phyloP scores from a whole-genome alignment of 192 early-diverging fungal species.

The Coemansia sp. region DNA sequence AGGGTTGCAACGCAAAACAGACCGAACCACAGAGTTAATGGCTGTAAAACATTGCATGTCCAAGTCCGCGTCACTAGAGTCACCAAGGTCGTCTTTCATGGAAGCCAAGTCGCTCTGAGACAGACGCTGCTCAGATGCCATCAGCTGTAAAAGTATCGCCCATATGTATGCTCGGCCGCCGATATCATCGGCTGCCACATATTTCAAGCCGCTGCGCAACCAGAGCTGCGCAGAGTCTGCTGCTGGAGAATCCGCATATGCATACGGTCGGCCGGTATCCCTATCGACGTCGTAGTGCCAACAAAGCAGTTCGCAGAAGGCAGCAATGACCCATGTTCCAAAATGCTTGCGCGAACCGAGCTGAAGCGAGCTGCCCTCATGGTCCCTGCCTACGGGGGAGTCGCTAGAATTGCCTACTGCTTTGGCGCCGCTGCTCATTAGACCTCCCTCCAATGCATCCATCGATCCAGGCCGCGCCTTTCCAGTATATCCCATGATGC shows the following conservation, averaged over 20 bases:
- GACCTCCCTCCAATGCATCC: neutral
- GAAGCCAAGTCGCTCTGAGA: slow-evolving; percentile 10
- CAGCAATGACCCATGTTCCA: slow-evolving; percentile 1
- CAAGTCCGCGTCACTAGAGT: slow-evolving; percentile 1
- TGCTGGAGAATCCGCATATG: neutral
- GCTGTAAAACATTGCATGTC: slow-evolving; percentile 3
- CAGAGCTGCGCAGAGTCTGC: slow-evolving; percentile 15
- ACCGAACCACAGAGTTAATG: slow-evolving; percentile 19
- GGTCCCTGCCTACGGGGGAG: neutral
- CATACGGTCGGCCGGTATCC: neutral
- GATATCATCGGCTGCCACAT: neutral
- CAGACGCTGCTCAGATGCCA: slow-evolving; percentile 12
- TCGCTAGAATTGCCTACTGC: neutral
- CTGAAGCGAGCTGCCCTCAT: neutral
- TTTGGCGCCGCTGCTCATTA: neutral
- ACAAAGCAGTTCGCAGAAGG: neutral
- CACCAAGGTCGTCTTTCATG: slow-evolving; percentile 17
- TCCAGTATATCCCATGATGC: slow-evolving; percentile 26
- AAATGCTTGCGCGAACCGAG: neutral
- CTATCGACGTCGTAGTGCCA: neutral
- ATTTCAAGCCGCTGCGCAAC: slow-evolving; percentile 20
- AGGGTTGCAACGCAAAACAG: slow-evolving; percentile 7
- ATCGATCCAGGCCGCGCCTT: slow-evolving; percentile 12
- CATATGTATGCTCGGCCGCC: slow-evolving; percentile 34
- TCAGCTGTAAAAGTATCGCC: slow-evolving; percentile 20